phyloP scores from a whole-genome alignment of 176 grass and related monocot species.

The Alopecurus myosuroides region DNA sequence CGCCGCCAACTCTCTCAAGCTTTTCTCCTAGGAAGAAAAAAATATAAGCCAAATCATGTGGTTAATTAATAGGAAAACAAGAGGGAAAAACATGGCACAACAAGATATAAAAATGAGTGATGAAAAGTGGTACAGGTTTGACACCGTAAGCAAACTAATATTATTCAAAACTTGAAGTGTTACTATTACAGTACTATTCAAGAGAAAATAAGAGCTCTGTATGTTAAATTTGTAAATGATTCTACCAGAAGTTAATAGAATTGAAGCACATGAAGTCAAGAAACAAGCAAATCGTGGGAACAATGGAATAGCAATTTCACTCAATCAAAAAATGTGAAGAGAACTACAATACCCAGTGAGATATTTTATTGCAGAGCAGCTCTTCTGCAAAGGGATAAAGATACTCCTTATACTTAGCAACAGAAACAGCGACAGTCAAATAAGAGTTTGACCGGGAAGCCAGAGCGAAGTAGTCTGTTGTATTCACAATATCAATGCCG shows the following conservation, averaged over 20 bases:
- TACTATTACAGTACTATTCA: not conserved
- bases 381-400: slow-evolving; percentile 87
- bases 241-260: slow-evolving; percentile 12
- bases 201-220: not conserved
- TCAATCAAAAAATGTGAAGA: slow-evolving; percentile 14
- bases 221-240: slow-evolving; percentile 14
- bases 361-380: slow-evolving; percentile 79
- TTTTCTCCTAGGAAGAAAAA: slow-evolving; percentile 69
- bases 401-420: slow-evolving; percentile 82
- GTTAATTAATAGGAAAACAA: slow-evolving; percentile 15
- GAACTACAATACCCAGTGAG: slow-evolving; percentile 70
- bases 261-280: not conserved
- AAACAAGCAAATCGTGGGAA: slow-evolving; percentile 24
- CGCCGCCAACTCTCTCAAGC: slow-evolving; percentile 74
- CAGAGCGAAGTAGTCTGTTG: slow-evolving; percentile 89
- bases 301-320: not conserved
- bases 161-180: not conserved
- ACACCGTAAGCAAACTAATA: not conserved
- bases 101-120: not conserved
- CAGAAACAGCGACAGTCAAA: slow-evolving; percentile 69
- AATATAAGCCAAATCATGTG: slow-evolving; percentile 26
- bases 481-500: slow-evolving; percentile 95
- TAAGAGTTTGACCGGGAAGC: slow-evolving; percentile 90
- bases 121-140: slow-evolving; percentile 4
- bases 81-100: not conserved